phyloP scores from a whole-genome alignment of 345 rosid species.

The Salix caprea region DNA sequence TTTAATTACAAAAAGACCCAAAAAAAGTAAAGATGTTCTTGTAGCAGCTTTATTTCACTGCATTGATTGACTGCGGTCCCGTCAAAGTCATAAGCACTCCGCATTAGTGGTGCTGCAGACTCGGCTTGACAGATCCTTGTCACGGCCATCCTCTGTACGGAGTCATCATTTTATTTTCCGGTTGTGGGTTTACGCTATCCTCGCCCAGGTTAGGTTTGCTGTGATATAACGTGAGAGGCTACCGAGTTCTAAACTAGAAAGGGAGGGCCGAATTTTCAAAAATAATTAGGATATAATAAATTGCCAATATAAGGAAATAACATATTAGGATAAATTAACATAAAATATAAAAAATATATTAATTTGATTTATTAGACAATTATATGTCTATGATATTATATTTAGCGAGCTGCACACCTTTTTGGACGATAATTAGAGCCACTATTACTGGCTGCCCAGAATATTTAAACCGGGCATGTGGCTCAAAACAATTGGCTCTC shows the following conservation, averaged over 20 bases:
- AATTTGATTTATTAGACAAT: too few relatives aligned
- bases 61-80: neutral
- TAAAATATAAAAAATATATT: too few relatives aligned
- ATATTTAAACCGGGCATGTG: neutral
- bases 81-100: neutral
- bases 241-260: too few relatives aligned
- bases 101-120: neutral
- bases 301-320: too few relatives aligned
- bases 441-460: neutral
- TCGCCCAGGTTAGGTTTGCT: too few relatives aligned
- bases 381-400: too few relatives aligned
- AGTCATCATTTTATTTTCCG: neutral
- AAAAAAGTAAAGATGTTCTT: too few relatives aligned
- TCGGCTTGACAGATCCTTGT: neutral
- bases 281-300: too few relatives aligned
- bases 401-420: neutral
- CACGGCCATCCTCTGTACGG: neutral
- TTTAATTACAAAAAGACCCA: too few relatives aligned
- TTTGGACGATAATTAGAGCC: neutral
- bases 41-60: neutral
- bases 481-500: conserved; percentile 7
- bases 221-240: too few relatives aligned
- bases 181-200: neutral
- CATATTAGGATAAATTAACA: too few relatives aligned
- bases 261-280: too few relatives aligned